Base-by-base conservation (phyloP, 805 yeast species). In the Jamesozyma jinghongensis region DNA sequence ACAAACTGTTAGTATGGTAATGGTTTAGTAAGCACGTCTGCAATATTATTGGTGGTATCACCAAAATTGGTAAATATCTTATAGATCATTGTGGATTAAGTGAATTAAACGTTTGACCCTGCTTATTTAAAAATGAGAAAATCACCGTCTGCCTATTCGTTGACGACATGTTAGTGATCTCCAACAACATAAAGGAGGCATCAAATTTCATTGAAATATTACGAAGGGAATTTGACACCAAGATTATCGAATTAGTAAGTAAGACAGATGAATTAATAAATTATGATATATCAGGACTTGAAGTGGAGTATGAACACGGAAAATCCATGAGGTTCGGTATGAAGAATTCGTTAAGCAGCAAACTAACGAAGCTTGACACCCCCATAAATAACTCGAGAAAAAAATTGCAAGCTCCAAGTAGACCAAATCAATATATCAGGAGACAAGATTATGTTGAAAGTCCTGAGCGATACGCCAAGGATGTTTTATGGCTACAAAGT, bases 241-340 rank as follows among this genome's bases (percentile, higher is more conserved):
- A 29, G 32, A 29, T 29, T 29, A 16, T 29, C n/a, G 7, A 29
- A 10, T 8, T 7, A 10, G 32, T 10, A 10, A 13, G 6, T 14
- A 8, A 8, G n/a, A 29, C 8, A 13, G n/a, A 29, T 13, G 32
- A 13, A 8, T 6, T 8, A 12, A 13, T 13, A 22, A 19, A 32
- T 5, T 49, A 49, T 28, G 53, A 49, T 36, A 45, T 43, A 2
- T 26, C 45, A 26, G 49, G 51, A 17, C 31, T 47, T 29, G 49
- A 47, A 32, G 35, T 46, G 1, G 40, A 46, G 28, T 46, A 40
- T 33, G 13, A 28, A n/a, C 19, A 13, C 14, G 36, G 33, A 7
- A 33, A 44, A 17, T 16, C 32, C 12, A 40, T 46, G 38, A 40
- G 32, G 12, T 38, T 48, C 16, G 50, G 50, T 6, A 48, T 46